These are phyloP conservation scores for Barnettozyma californica DNA, from an alignment of 805 yeast species.

Conservation along the genomic window DNA sequence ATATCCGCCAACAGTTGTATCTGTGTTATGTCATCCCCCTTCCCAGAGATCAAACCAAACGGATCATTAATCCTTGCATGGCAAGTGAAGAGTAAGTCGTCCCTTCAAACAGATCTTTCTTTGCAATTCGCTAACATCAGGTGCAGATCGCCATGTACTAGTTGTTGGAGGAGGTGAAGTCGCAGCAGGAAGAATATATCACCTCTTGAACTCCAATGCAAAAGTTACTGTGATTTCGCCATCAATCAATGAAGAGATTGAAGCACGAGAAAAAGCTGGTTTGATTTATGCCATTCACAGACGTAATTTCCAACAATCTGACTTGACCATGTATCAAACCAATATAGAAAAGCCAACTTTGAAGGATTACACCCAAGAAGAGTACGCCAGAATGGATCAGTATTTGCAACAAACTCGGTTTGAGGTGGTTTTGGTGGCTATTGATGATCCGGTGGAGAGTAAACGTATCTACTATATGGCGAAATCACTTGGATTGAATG, in stretches of 20 bases:
- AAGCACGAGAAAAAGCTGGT: constrained; percentile 33
- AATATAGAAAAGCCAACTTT: constrained; percentile 7
- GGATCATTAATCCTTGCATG: constrained; percentile 67
- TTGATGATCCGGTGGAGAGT: constrained; percentile 63
- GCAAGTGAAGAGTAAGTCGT: constrained; percentile 53
- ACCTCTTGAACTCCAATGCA: constrained; percentile 66
- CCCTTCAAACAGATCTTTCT: constrained; percentile 14
- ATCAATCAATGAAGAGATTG: constrained; percentile 30
- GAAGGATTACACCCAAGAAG: constrained; percentile 14
- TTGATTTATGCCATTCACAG: constrained; percentile 36
- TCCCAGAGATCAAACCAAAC: constrained; percentile 27
- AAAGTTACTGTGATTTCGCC: constrained; percentile 59
- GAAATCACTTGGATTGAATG: constrained; percentile 45
- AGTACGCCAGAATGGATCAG: constrained; percentile 25
- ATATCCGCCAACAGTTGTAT: no score
- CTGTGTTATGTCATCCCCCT: not conserved
- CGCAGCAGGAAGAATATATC: constrained; percentile 64
- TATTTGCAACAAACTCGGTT: constrained; percentile 34
- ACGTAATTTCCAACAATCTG: constrained; percentile 42
- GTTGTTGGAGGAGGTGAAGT: constrained; percentile 80
- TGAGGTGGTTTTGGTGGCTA: constrained; percentile 66
- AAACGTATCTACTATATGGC: constrained; percentile 49
- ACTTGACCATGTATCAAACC: constrained; percentile 45
- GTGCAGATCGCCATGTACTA: constrained; percentile 48
- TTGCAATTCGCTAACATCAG: constrained; percentile 4